Evolutionary conservation across 1,284 basidiomycete genomes (phyloP), one percentile per base, ranked within the genome.

Genomic region (Tilletia horrida): DNA sequence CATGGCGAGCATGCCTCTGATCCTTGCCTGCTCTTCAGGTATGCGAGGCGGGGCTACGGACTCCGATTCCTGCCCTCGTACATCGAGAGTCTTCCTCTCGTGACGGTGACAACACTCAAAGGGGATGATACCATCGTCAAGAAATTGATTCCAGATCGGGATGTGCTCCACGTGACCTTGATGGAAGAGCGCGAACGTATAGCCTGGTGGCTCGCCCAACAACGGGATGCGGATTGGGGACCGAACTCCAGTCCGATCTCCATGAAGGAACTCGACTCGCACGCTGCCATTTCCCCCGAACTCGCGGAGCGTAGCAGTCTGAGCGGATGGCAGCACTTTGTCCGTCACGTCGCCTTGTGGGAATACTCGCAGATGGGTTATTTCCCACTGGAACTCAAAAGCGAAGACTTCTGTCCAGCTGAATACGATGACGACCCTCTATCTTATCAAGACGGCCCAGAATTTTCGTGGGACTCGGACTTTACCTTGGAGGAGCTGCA

Each of bases 21-120:
- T 4, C 25, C n/a, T 8, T 1, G 18, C 11, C 18, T 4, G 35
- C 35, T 70, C 1, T 70, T 61, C 64, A 71, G 68, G 55, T 71
- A 71, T 25, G 69, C 69, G 0, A 23, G 63, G 66, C 68, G 69
- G 29, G 69, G 70, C n/a, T 71, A 62, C 43, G 70, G 70, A 27
- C 43, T 71, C 0, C 70, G 70, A 29, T 67, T 71, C 44, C 69
- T 71, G 21, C 69, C 70, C 1, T 62, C 57, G 16, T 70, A 70
- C 52, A 31, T 57, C 18, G 57, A 21, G 11, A 7, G n/a, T n/a
- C 43, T 69, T n/a, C 25, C 21, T 9, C 14, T 9, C 4, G 23
- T 23, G 29, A 18, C 23, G 52, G 9, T 27, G 21, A 8, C 52
- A 16, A 57, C 18, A 8, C 18, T 21, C 21, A 27, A 6, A 40